These are phyloP conservation scores for Hortiboletus campestris DNA, from an alignment of 768 basidiomycete genomes.

Conservation along the genomic window DNA sequence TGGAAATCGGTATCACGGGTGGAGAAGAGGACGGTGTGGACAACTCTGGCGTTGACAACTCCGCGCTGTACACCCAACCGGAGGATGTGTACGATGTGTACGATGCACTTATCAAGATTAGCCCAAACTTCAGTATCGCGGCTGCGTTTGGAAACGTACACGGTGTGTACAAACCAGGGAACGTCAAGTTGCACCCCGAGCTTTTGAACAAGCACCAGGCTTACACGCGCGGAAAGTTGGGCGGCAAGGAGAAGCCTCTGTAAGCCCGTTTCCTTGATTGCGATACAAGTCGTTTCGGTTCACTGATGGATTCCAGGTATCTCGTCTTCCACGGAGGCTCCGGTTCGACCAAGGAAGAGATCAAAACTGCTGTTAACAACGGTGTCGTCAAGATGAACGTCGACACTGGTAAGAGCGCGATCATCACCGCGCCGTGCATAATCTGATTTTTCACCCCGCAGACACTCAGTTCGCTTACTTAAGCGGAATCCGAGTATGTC, in stretches of 20 bases:
- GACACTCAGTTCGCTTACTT: constrained; percentile 94
- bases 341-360: constrained; percentile 95
- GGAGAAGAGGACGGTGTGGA: constrained; percentile 99
- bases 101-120: constrained; percentile 75
- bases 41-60: constrained; percentile 94
- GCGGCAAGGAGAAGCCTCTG: constrained; percentile 75
- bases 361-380: constrained; percentile 82
- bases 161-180: constrained; percentile 99
- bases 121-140: constrained; percentile 95
- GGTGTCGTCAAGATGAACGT: constrained; percentile 99
- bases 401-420: constrained; percentile 61
- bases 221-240: constrained; percentile 67
- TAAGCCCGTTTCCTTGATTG: constrained; percentile 38
- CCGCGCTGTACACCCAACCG: constrained; percentile 93
- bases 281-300: not conserved
- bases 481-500: constrained; percentile 68
- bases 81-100: constrained; percentile 94
- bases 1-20: constrained; percentile 99
- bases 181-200: constrained; percentile 90
- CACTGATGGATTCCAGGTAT: constrained; percentile 51
- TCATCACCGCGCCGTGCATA: not conserved
- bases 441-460: constrained; percentile 13
- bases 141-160: constrained; percentile 99
- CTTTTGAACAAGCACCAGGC: constrained; percentile 90
- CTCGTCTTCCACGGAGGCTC: constrained; percentile 99